Conservation (phyloP, 202 grass and related monocot species). For the Panicum hallii region DNA sequence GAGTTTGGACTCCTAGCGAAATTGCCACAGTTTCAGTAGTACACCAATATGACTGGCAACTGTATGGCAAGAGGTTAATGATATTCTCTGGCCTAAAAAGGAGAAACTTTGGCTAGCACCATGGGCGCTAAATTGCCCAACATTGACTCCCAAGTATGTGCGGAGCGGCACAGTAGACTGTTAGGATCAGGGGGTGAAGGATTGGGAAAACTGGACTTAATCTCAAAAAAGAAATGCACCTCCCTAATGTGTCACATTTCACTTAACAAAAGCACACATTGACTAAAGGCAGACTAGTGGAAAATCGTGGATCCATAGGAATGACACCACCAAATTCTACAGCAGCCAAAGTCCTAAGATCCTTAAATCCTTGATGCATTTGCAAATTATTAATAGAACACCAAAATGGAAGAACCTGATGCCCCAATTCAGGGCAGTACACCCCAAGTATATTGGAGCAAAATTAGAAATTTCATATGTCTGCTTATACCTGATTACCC, state of each 20-base stretch:
- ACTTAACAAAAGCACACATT: not conserved
- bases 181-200: not conserved
- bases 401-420: not conserved
- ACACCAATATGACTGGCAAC: not conserved
- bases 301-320: not conserved
- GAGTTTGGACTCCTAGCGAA: not conserved
- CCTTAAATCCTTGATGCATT: conserved; percentile 4
- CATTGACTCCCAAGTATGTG: not conserved
- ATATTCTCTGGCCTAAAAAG: not conserved
- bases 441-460: not conserved
- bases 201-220: conserved; percentile 9
- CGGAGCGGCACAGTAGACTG: not conserved
- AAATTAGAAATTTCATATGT: not conserved
- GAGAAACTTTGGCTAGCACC: not conserved
- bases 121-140: not conserved
- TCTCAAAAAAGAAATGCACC: not conserved
- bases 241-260: not conserved
- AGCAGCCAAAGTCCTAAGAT: not conserved
- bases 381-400: not conserved
- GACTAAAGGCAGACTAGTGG: not conserved
- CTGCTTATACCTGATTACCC: not conserved
- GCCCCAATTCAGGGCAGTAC: not conserved
- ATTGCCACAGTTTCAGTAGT: not conserved
- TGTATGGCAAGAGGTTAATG: not conserved
- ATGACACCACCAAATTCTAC: not conserved